Conservation (phyloP, 129 eudicot species). For the Arctium minus region DNA sequence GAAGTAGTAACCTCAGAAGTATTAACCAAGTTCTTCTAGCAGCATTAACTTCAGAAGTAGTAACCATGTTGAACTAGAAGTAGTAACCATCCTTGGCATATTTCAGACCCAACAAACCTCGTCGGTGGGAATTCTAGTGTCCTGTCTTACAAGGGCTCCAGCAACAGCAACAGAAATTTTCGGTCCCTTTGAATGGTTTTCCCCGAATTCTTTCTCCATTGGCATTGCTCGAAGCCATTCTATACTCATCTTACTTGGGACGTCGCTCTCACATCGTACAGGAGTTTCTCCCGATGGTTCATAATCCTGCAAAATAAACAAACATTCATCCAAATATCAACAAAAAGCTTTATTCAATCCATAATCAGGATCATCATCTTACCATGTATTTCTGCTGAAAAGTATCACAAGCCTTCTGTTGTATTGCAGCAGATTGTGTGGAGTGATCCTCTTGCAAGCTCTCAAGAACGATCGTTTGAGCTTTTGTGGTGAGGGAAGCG, state of each 20-base stretch:
- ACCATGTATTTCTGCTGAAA: slow-evolving; percentile 36
- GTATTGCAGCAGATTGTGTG: slow-evolving; percentile 15
- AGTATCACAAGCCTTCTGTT: slow-evolving; percentile 29
- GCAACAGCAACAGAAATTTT: slow-evolving; percentile 47
- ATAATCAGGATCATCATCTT: not conserved
- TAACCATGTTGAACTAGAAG: no score
- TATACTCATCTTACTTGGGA: slow-evolving; percentile 71
- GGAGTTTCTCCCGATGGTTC: slow-evolving; percentile 89
- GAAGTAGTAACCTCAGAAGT: no score
- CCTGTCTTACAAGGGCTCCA: not conserved
- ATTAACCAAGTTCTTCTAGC: no score
- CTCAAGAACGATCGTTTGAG: slow-evolving; percentile 15
- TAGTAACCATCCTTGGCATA: no score
- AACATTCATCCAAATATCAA: not conserved
- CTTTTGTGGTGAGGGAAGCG: not conserved
- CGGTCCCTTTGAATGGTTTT: slow-evolving; percentile 67
- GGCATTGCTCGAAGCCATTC: slow-evolving; percentile 85
- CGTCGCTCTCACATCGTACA: slow-evolving; percentile 55
- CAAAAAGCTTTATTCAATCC: not conserved
- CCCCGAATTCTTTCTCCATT: slow-evolving; percentile 81
- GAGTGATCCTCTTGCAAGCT: slow-evolving; percentile 26
- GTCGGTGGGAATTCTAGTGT: no score
- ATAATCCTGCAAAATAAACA: slow-evolving; percentile 53
- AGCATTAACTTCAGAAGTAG: no score
- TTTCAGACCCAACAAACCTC: no score